These are phyloP conservation scores for Yamadazyma buinensis DNA, from an alignment of 1,139 yeast species.

Conservation along the genomic window DNA sequence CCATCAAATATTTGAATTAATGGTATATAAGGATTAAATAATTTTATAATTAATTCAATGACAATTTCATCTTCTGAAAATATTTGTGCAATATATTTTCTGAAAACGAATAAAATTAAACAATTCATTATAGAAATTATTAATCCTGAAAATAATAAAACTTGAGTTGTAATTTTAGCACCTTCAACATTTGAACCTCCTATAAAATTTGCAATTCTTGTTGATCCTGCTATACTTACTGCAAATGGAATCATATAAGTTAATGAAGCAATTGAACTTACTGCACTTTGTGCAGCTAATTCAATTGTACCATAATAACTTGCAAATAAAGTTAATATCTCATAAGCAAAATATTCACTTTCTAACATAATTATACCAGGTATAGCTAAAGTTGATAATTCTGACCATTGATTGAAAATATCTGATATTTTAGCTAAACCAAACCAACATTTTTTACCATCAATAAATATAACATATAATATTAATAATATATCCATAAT, in stretches of 20 bases:
- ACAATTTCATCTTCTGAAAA: slow-evolving; percentile 74
- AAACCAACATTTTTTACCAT: slow-evolving; percentile 72
- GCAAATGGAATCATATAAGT: slow-evolving; percentile 89
- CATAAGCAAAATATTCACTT: slow-evolving; percentile 73
- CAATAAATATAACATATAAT: slow-evolving; percentile 52
- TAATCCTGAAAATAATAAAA: slow-evolving; percentile 60
- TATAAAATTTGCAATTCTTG: slow-evolving; percentile 82
- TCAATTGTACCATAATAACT: slow-evolving; percentile 80
- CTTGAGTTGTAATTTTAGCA: slow-evolving; percentile 63
- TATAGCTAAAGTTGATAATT: slow-evolving; percentile 54
- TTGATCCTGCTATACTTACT: slow-evolving; percentile 79
- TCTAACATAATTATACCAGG: slow-evolving; percentile 75
- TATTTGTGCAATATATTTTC: slow-evolving; percentile 55
- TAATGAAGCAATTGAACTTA: slow-evolving; percentile 75
- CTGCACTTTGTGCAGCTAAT: slow-evolving; percentile 86
- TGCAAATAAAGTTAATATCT: slow-evolving; percentile 65
- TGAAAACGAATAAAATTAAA: slow-evolving; percentile 46
- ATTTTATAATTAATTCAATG: slow-evolving; percentile 36
- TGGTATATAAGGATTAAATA: slow-evolving; percentile 69
- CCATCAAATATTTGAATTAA: slow-evolving; percentile 76
- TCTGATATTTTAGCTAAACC: slow-evolving; percentile 46
- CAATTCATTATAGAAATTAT: slow-evolving; percentile 58
- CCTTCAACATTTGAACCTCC: slow-evolving; percentile 67
- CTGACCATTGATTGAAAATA: slow-evolving; percentile 59
- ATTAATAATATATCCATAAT: slow-evolving; percentile 54